phyloP scores from a whole-genome alignment of 441 rosid genomes.

The Metrosideros polymorpha region DNA sequence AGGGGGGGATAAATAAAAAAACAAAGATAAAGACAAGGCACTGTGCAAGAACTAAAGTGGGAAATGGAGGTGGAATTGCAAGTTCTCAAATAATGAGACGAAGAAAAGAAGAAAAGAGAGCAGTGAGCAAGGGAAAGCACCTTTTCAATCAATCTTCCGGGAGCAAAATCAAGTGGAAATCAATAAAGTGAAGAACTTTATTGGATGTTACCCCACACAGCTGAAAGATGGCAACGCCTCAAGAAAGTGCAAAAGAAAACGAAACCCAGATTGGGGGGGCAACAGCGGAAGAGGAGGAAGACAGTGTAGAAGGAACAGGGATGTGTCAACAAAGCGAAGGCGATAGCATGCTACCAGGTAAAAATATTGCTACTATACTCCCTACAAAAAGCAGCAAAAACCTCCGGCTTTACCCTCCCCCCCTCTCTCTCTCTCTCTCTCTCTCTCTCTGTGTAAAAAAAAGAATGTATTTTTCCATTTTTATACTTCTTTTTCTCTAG shows the following conservation, averaged over 20 bases:
- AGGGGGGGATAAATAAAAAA: background rate
- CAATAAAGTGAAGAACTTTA: background rate
- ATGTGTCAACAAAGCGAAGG: background rate
- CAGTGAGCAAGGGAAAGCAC: background rate
- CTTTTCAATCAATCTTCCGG: background rate
- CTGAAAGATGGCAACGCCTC: background rate
- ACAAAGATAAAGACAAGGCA: background rate
- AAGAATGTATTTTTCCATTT: background rate
- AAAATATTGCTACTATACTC: background rate
- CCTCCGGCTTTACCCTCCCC: background rate
- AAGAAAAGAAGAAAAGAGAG: background rate
- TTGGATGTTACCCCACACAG: background rate
- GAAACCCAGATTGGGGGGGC: background rate
- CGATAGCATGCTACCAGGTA: background rate
- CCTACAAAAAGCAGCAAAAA: background rate
- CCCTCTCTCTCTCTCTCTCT: background rate
- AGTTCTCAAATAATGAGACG: background rate
- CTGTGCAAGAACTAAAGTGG: background rate
- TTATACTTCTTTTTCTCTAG: background rate
- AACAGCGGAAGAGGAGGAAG: background rate
- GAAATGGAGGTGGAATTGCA: background rate
- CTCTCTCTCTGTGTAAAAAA: background rate
- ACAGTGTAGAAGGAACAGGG: background rate
- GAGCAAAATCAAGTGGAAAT: conserved; percentile 6
- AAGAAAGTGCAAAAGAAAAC: background rate